These are phyloP conservation scores for Hypsizygus marmoreus DNA, from an alignment of 768 basidiomycete species.

Conservation along the genomic window DNA sequence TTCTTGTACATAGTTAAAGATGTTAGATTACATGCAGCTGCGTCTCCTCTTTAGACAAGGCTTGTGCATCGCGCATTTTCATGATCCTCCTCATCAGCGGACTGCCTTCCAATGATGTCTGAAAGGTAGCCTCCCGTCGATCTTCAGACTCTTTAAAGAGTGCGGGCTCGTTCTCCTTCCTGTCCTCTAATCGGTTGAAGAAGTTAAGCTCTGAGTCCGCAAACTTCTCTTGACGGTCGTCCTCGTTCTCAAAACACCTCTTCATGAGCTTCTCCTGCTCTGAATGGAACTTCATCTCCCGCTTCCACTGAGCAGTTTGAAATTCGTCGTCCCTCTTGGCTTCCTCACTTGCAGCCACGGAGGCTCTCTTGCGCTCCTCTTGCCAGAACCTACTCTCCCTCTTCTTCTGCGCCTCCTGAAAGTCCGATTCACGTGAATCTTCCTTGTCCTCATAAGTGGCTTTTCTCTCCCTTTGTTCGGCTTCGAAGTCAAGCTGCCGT, in stretches of 20 bases:
- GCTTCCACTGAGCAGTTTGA: not conserved
- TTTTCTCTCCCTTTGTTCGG: slow-evolving; percentile 2
- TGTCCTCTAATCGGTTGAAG: too few species aligned
- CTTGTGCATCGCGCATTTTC: too few species aligned
- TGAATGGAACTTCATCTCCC: not conserved
- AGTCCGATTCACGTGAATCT: not conserved
- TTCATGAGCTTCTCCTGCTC: not conserved
- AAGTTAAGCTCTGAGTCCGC: too few species aligned
- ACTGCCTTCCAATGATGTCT: too few species aligned
- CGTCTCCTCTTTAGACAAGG: too few species aligned
- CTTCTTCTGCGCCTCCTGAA: not conserved
- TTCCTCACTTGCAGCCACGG: not conserved
- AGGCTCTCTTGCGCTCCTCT: slow-evolving; percentile 1
- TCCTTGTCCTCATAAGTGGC: not conserved
- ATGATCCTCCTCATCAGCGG: too few species aligned
- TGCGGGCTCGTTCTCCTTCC: too few species aligned
- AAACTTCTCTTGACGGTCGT: too few species aligned
- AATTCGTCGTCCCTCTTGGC: not conserved
- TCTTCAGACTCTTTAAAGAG: too few species aligned
- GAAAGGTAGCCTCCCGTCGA: too few species aligned
- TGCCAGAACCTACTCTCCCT: not conserved
- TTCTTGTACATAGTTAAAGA: too few species aligned
- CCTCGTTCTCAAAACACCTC: slow-evolving; percentile 2
- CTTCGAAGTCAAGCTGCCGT: slow-evolving; percentile 3
- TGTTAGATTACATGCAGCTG: too few species aligned